These are phyloP conservation scores for Acanthochlamys bracteata DNA, from an alignment of 106 monocot genomes.

Conservation along the genomic window DNA sequence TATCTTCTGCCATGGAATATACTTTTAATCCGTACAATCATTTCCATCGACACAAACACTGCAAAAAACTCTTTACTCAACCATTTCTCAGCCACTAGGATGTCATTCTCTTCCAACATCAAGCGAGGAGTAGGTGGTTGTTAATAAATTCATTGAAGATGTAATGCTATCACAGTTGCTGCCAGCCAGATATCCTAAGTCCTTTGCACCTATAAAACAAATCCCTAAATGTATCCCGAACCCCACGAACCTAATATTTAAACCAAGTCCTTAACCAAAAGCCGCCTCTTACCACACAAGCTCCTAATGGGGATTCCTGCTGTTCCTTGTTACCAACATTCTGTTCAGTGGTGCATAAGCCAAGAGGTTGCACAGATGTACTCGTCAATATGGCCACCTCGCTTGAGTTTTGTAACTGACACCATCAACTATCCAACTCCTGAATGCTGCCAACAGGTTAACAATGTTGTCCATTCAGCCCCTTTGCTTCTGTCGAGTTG, in stretches of 20 bases:
- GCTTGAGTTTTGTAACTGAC: slow-evolving; percentile 7
- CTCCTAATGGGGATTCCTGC: neutral
- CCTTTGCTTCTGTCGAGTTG: neutral
- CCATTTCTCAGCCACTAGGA: too few relatives aligned
- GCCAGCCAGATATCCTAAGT: neutral
- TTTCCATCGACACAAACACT: too few relatives aligned
- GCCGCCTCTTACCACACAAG: neutral
- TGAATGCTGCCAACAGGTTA: slow-evolving; percentile 5
- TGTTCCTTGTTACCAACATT: neutral
- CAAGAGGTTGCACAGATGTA: slow-evolving; percentile 1
- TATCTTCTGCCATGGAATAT: too few relatives aligned
- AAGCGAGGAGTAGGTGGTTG: too few relatives aligned
- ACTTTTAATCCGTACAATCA: too few relatives aligned
- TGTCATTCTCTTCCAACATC: too few relatives aligned
- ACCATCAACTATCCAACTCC: neutral
- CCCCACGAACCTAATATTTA: neutral
- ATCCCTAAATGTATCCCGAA: neutral
- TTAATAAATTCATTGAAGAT: too few relatives aligned
- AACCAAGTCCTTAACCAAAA: neutral
- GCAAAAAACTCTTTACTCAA: too few relatives aligned
- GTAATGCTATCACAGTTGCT: neutral
- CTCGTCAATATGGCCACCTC: slow-evolving; percentile 2
- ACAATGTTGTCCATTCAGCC: neutral
- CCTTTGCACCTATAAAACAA: neutral
- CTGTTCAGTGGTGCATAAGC: neutral